A percentile compares a stretch with the other conserved stretches of the same genome.
These are phyloP conservation scores for Suhomyces atakaporum DNA, from an alignment of 1,139 yeast genomes.

Conservation along the genomic window DNA sequence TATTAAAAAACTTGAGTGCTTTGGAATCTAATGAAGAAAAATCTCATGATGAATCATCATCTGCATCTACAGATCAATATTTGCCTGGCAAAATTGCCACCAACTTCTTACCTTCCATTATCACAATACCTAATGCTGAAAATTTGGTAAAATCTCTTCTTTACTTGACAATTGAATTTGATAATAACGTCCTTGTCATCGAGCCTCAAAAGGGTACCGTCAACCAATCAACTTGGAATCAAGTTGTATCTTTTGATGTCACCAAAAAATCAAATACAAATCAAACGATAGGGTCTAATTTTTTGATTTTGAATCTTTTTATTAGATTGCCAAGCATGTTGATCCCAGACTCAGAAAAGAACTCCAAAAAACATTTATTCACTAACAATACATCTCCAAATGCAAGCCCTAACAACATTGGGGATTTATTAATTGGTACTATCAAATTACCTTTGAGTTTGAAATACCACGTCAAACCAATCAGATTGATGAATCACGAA, in stretches of 20 bases:
- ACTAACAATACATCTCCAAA: constrained; percentile 18
- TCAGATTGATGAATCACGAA: constrained; percentile 48
- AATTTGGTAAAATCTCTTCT: constrained; percentile 56
- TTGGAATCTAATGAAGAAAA: constrained; percentile 23
- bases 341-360: constrained; percentile 48
- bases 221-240: constrained; percentile 65
- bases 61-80: constrained; percentile 18
- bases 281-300: constrained; percentile 33
- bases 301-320: constrained; percentile 70
- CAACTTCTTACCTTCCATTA: constrained; percentile 63
- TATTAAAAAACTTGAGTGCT: constrained; percentile 32
- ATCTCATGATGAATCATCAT: constrained; percentile 2
- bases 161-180: constrained; percentile 74
- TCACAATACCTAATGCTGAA: constrained; percentile 56
- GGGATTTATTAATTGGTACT: constrained; percentile 46
- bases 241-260: constrained; percentile 89
- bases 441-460: constrained; percentile 47
- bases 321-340: constrained; percentile 73
- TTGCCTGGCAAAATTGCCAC: constrained; percentile 40
- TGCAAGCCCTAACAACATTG: constrained; percentile 24
- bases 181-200: constrained; percentile 78
- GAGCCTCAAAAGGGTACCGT: constrained; percentile 76
- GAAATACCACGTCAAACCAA: constrained; percentile 38
- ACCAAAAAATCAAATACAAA: constrained; percentile 45
- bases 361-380: constrained; percentile 31